phyloP scores from a whole-genome alignment of 441 rosid genomes.

The Brassica hybrid region DNA sequence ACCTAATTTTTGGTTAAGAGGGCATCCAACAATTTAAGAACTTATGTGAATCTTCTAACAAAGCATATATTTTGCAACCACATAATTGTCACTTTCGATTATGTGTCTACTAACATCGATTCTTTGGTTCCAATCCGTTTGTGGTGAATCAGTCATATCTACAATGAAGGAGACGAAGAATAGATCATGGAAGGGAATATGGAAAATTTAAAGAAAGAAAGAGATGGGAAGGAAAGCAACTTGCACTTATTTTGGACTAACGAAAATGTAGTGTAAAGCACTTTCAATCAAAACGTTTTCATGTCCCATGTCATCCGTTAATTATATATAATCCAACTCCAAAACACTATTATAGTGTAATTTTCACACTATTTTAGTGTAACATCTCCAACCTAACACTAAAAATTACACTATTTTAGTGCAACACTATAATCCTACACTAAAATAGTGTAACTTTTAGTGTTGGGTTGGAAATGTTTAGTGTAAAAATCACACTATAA shows the following conservation, averaged over 20 bases:
- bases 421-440: too few relatives aligned
- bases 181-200: conserved; percentile 4
- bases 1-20: conserved; percentile 18
- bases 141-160: conserved; percentile 30
- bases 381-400: too few relatives aligned
- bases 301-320: neutral
- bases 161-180: conserved; percentile 24
- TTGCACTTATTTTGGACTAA: conserved; percentile 31
- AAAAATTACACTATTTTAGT: too few relatives aligned
- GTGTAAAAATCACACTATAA: too few relatives aligned
- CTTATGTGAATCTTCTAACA: conserved; percentile 20
- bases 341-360: too few relatives aligned
- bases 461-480: too few relatives aligned
- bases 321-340: too few relatives aligned
- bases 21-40: conserved; percentile 22
- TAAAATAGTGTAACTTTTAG: too few relatives aligned
- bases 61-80: conserved; percentile 33
- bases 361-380: too few relatives aligned
- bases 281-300: neutral
- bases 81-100: conserved; percentile 16
- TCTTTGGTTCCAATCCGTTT: conserved; percentile 25
- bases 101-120: conserved; percentile 7
- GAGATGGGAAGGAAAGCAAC: conserved; percentile 29
- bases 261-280: conserved; percentile 7
- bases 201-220: conserved; percentile 25